Evolutionary conservation across 78 protist species (phyloP).

Genomic region (Cavenderia fasciculata): DNA sequence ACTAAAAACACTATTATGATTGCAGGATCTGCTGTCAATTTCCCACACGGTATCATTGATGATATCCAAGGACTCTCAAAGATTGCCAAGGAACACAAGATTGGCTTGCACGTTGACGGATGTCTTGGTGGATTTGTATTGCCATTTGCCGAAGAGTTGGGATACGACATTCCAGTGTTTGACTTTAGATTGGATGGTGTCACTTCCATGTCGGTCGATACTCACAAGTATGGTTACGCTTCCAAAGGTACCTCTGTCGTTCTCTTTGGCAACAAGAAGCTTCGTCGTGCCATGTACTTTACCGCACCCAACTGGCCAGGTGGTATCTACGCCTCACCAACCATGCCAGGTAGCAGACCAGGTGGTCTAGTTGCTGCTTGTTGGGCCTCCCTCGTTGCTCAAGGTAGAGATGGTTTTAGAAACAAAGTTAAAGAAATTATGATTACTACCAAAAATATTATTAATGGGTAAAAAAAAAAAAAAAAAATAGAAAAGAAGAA

Average conservation of each 20-base stretch:
- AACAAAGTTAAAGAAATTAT: slow-evolving; percentile 21
- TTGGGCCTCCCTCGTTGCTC: slow-evolving; percentile 91
- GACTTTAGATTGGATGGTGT: slow-evolving; percentile 91
- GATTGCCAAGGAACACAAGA: slow-evolving; percentile 63
- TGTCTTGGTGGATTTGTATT: slow-evolving; percentile 93
- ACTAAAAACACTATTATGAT: slow-evolving; percentile 81
- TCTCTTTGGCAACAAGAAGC: slow-evolving; percentile 52
- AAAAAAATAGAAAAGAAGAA: no score
- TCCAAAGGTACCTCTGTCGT: slow-evolving; percentile 91
- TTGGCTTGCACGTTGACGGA: slow-evolving; percentile 90
- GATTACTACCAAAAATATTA: slow-evolving; percentile 52
- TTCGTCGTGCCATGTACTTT: slow-evolving; percentile 66
- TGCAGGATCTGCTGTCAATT: slow-evolving; percentile 88
- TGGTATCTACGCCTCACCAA: slow-evolving; percentile 93
- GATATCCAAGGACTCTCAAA: slow-evolving; percentile 77
- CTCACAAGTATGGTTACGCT: slow-evolving; percentile 96
- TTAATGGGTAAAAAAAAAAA: slow-evolving; percentile 2
- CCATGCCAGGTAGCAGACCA: slow-evolving; percentile 90
- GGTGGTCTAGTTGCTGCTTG: slow-evolving; percentile 92
- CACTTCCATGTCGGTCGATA: slow-evolving; percentile 89
- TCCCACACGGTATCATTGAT: slow-evolving; percentile 92
- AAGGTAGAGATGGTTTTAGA: slow-evolving; percentile 87
- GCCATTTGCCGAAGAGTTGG: slow-evolving; percentile 82
- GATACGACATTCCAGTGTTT: slow-evolving; percentile 78
- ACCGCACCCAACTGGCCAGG: slow-evolving; percentile 72